Conservation (phyloP, 1,284 basidiomycete genomes). For the Flammula alnicola region DNA sequence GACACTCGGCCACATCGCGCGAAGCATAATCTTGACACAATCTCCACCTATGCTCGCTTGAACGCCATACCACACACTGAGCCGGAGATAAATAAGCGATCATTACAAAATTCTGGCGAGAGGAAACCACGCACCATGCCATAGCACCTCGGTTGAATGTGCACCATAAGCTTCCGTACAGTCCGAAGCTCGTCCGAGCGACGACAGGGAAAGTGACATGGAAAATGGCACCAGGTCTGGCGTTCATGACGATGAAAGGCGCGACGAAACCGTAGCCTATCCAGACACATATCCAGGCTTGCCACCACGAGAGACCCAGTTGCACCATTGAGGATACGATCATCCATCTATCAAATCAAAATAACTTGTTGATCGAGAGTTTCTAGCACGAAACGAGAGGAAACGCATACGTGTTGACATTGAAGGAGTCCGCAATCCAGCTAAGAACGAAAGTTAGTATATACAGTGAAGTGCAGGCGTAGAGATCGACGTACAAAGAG, state of each 20-base stretch:
- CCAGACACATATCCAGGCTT: conserved; percentile 81
- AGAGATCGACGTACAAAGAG: conserved; percentile 53
- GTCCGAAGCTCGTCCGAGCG: conserved; percentile 75
- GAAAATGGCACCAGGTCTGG: conserved; percentile 80
- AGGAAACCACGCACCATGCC: conserved; percentile 59
- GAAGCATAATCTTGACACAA: conserved; percentile 75
- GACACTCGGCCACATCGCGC: conserved; percentile 75
- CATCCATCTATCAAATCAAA: too few species aligned
- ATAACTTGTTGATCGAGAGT: too few species aligned
- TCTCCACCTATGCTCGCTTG: conserved; percentile 83
- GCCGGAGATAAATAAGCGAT: conserved; percentile 8
- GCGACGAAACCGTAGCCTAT: conserved; percentile 76
- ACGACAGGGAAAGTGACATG: conserved; percentile 86
- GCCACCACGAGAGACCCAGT: conserved; percentile 81
- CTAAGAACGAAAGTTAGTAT: conserved; percentile 38
- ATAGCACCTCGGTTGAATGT: conserved; percentile 81
- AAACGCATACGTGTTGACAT: conserved; percentile 70
- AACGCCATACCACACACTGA: conserved; percentile 76
- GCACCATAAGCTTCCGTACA: conserved; percentile 86
- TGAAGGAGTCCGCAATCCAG: conserved; percentile 84
- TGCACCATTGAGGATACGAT: conserved; percentile 79
- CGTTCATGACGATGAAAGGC: conserved; percentile 79
- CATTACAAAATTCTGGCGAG: not conserved
- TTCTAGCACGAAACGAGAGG: too few species aligned
- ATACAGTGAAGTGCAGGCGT: not conserved